Conservation (phyloP, 2,329 filamentous ascomycete species). For the Beauveria sp. region DNA sequence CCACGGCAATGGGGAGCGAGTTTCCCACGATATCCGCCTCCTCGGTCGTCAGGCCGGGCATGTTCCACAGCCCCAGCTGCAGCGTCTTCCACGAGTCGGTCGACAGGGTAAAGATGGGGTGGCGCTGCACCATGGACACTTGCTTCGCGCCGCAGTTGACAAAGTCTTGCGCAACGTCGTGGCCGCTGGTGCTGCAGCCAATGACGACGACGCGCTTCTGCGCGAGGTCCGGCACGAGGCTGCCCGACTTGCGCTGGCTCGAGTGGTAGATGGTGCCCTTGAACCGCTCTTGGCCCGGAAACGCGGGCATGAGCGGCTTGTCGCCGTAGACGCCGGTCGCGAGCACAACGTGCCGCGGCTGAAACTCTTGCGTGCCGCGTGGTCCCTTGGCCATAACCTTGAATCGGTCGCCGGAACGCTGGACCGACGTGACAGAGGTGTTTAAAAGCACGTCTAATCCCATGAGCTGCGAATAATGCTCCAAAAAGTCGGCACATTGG, state of each 20-base stretch:
- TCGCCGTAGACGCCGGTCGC: slow-evolving; percentile 37
- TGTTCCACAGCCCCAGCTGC: slow-evolving; percentile 30
- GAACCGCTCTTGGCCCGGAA: slow-evolving; percentile 33
- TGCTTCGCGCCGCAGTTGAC: slow-evolving; percentile 36
- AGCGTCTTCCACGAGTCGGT: slow-evolving; percentile 32
- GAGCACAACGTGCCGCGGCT: slow-evolving; percentile 38
- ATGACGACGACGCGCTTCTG: slow-evolving; percentile 39
- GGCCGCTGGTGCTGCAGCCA: slow-evolving; percentile 41
- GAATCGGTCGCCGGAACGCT: slow-evolving; percentile 22
- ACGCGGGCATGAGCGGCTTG: slow-evolving; percentile 28
- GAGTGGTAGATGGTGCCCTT: slow-evolving; percentile 37
- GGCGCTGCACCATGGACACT: slow-evolving; percentile 47
- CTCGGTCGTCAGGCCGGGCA: slow-evolving; percentile 35
- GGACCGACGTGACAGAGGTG: slow-evolving; percentile 27
- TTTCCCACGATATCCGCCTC: slow-evolving; percentile 42
- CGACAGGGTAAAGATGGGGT: slow-evolving; percentile 42
- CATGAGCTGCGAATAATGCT: slow-evolving; percentile 9
- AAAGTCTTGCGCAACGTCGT: slow-evolving; percentile 44
- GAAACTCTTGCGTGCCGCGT: slow-evolving; percentile 20
- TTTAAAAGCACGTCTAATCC: background rate
- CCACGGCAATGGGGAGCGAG: slow-evolving; percentile 37
- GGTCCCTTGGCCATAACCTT: slow-evolving; percentile 23
- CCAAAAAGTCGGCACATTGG: slow-evolving; percentile 1
- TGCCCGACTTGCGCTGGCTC: slow-evolving; percentile 26
- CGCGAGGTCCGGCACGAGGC: slow-evolving; percentile 16